phyloP scores from a whole-genome alignment of 179 eudicot species.

The Spergularia azorica region DNA sequence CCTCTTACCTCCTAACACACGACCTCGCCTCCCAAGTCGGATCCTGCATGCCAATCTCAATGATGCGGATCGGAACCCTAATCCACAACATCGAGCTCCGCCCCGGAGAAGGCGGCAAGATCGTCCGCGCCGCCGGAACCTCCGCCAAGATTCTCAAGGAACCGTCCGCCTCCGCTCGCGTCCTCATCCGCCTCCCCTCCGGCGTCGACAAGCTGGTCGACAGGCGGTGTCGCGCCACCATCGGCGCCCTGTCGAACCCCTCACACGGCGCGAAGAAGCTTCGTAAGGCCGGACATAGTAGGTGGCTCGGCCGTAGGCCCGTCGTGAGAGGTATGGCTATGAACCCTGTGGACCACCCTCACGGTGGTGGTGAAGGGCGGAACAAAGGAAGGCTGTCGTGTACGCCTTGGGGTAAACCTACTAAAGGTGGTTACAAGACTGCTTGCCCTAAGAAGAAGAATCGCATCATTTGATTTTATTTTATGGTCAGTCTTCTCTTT shows the following conservation, averaged over 20 bases:
- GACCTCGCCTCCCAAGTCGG: conserved; percentile 43
- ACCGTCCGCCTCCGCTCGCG: conserved; percentile 34
- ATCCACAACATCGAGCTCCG: conserved; percentile 74
- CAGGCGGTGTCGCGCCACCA: conserved; percentile 56
- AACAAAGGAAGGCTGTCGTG: conserved; percentile 55
- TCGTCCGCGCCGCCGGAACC: conserved; percentile 75
- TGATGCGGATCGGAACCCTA: conserved; percentile 69
- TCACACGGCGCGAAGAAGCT: conserved; percentile 58
- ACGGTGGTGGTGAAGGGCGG: conserved; percentile 83
- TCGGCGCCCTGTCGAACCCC: conserved; percentile 62
- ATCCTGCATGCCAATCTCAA: conserved; percentile 64
- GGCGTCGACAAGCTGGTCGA: conserved; percentile 59
- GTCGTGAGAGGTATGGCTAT: conserved; percentile 75
- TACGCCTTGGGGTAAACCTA: conserved; percentile 81
- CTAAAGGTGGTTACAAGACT: conserved; percentile 72
- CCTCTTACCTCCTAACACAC: conserved; percentile 12
- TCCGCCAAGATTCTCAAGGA: conserved; percentile 65
- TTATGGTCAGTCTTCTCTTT: neutral
- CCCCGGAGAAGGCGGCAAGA: conserved; percentile 68
- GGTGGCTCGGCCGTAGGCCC: conserved; percentile 76
- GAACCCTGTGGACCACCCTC: conserved; percentile 89
- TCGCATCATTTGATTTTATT: conserved; percentile 16
- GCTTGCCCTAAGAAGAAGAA: conserved; percentile 58
- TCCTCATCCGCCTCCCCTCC: conserved; percentile 55
- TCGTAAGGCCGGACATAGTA: conserved; percentile 65